phyloP scores from a whole-genome alignment of 2,329 filamentous ascomycete species.

The Penicillium sp. region DNA sequence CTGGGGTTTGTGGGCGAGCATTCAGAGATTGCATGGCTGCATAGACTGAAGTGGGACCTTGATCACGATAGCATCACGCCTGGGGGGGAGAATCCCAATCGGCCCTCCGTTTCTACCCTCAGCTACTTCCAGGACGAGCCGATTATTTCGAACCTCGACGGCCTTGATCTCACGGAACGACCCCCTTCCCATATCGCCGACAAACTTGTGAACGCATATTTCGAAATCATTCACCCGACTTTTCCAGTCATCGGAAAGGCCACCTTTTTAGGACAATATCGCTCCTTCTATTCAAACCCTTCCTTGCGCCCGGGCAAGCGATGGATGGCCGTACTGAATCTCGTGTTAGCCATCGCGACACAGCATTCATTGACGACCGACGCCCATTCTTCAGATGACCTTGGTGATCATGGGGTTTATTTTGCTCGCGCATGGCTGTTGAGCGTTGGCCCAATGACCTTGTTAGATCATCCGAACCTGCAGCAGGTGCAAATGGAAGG shows the following conservation, averaged over 20 bases:
- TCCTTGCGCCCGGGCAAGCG: slow-evolving; percentile 33
- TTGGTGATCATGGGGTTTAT: slow-evolving; percentile 37
- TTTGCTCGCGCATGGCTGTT: slow-evolving; percentile 42
- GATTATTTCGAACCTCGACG: slow-evolving; percentile 29
- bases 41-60: slow-evolving; percentile 37
- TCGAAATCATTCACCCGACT: slow-evolving; percentile 36
- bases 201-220: slow-evolving; percentile 37
- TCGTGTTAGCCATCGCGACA: slow-evolving; percentile 42
- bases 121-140: slow-evolving; percentile 41
- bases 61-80: slow-evolving; percentile 22
- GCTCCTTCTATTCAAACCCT: slow-evolving; percentile 31
- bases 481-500: slow-evolving; percentile 43
- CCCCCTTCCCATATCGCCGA: slow-evolving; percentile 37
- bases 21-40: slow-evolving; percentile 43
- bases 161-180: slow-evolving; percentile 34
- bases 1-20: slow-evolving; percentile 43
- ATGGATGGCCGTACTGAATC: slow-evolving; percentile 42
- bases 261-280: slow-evolving; percentile 38
- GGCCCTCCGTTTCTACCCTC: slow-evolving; percentile 28
- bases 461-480: slow-evolving; percentile 39
- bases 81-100: slow-evolving; percentile 17
- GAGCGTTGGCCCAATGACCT: slow-evolving; percentile 30
- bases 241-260: slow-evolving; percentile 41
- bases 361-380: slow-evolving; percentile 32
- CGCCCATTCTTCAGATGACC: slow-evolving; percentile 21